Conservation (phyloP, 139 green algal genomes). For the Chlorella sp. region DNA sequence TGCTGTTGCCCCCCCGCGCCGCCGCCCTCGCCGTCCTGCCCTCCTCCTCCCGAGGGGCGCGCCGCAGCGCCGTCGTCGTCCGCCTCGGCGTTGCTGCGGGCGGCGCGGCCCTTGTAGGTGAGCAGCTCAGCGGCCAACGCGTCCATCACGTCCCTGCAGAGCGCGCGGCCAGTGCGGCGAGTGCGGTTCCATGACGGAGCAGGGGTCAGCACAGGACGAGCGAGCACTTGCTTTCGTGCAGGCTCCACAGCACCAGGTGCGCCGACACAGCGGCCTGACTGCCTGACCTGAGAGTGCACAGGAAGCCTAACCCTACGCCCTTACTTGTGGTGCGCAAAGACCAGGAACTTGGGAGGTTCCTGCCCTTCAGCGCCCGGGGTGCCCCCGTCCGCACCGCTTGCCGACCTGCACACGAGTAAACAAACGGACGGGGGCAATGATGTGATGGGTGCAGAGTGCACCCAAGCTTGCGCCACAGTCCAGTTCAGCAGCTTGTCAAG, state of each 20-base stretch:
- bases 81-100: background rate
- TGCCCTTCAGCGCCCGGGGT: background rate
- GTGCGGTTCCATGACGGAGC: too few relatives aligned
- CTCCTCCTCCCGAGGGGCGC: background rate
- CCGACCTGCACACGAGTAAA: background rate
- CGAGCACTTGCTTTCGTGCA: too few relatives aligned
- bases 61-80: background rate
- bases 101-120: background rate
- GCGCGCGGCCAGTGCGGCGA: too few relatives aligned
- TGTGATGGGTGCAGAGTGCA: too few relatives aligned
- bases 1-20: background rate
- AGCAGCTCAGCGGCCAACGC: conserved; percentile 62
- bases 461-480: too few relatives aligned
- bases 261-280: too few relatives aligned
- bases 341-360: conserved; percentile 74
- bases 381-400: conserved; percentile 7
- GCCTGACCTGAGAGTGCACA: too few relatives aligned
- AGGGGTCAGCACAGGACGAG: too few relatives aligned
- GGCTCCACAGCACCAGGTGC: too few relatives aligned
- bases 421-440: too few relatives aligned
- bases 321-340: conserved; percentile 94
- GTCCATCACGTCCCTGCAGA: conserved; percentile 71
- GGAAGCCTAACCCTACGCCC: too few relatives aligned
- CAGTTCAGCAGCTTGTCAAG: too few relatives aligned
- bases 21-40: conserved; percentile 1